Percentiles rank a stretch among this genome's conserved stretches.
Conservation (phyloP, 805 yeast genomes). For the Candida manassasensis region DNA sequence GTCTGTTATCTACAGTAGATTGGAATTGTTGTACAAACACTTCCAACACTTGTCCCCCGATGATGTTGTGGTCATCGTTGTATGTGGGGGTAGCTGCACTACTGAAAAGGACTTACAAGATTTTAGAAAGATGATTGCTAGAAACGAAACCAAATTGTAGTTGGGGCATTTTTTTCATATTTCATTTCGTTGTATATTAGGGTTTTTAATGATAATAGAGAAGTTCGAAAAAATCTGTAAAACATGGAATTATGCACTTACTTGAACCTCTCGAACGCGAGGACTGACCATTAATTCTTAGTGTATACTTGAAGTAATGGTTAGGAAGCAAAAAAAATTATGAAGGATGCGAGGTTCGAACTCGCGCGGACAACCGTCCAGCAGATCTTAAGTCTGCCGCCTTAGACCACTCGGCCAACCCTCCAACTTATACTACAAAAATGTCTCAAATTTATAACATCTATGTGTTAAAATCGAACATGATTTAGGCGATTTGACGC, state of each 20-base stretch:
- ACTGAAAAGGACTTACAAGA: slow-evolving; percentile 7
- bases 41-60: slow-evolving; percentile 29
- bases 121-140: slow-evolving; percentile 7
- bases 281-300: too few relatives aligned
- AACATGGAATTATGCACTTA: too few relatives aligned
- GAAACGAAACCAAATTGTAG: slow-evolving; percentile 10
- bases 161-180: neutral
- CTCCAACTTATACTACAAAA: slow-evolving; percentile 32
- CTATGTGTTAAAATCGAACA: too few relatives aligned
- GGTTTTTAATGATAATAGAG: neutral
- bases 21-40: slow-evolving; percentile 20
- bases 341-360: slow-evolving; percentile 52
- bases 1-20: slow-evolving; percentile 43
- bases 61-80: slow-evolving; percentile 48
- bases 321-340: slow-evolving; percentile 22
- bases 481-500: too few relatives aligned
- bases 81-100: slow-evolving; percentile 42
- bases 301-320: too few relatives aligned
- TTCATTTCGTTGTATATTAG: neutral
- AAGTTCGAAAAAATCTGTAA: too few relatives aligned
- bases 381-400: slow-evolving; percentile 49
- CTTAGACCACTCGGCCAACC: slow-evolving; percentile 52
- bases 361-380: slow-evolving; percentile 50
- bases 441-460: too few relatives aligned
- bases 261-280: too few relatives aligned